A percentile compares a stretch with the other conserved stretches of the same genome.
Conservation (phyloP, 2,329 filamentous ascomycete genomes). For the Zymoseptoria crescenta region DNA sequence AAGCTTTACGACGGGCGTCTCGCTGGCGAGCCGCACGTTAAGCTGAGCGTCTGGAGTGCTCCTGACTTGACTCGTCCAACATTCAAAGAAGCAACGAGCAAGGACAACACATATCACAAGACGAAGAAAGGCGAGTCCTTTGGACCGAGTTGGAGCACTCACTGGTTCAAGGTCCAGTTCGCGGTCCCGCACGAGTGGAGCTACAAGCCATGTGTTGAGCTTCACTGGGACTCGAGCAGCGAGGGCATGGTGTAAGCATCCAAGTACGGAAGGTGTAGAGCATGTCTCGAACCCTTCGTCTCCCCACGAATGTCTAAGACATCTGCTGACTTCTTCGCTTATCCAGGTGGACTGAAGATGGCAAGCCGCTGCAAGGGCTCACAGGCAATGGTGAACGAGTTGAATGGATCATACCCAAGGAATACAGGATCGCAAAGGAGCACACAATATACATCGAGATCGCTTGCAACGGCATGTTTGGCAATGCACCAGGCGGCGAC, state of each 20-base stretch:
- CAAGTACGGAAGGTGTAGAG: too few species aligned
- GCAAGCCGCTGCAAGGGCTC: slow-evolving; percentile 82
- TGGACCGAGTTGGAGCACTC: slow-evolving; percentile 92
- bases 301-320: too few species aligned
- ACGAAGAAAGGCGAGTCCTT: slow-evolving; percentile 72
- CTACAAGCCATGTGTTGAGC: slow-evolving; percentile 76
- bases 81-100: slow-evolving; percentile 71
- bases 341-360: slow-evolving; percentile 66
- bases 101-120: slow-evolving; percentile 46
- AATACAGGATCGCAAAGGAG: slow-evolving; percentile 74
- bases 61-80: slow-evolving; percentile 71
- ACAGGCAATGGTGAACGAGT: slow-evolving; percentile 81
- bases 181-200: slow-evolving; percentile 65
- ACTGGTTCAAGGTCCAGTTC: slow-evolving; percentile 87
- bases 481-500: slow-evolving; percentile 77
- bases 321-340: too few species aligned
- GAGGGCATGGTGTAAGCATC: slow-evolving; percentile 64
- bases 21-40: slow-evolving; percentile 67
- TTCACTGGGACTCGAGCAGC: slow-evolving; percentile 92
- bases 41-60: slow-evolving; percentile 60
- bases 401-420: slow-evolving; percentile 82
- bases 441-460: slow-evolving; percentile 95
- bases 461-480: slow-evolving; percentile 98
- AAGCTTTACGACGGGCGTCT: slow-evolving; percentile 64
- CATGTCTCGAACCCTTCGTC: too few species aligned